Evolutionary conservation across 805 yeast genomes (phyloP).

Genomic region (Candida rishiriensis): DNA sequence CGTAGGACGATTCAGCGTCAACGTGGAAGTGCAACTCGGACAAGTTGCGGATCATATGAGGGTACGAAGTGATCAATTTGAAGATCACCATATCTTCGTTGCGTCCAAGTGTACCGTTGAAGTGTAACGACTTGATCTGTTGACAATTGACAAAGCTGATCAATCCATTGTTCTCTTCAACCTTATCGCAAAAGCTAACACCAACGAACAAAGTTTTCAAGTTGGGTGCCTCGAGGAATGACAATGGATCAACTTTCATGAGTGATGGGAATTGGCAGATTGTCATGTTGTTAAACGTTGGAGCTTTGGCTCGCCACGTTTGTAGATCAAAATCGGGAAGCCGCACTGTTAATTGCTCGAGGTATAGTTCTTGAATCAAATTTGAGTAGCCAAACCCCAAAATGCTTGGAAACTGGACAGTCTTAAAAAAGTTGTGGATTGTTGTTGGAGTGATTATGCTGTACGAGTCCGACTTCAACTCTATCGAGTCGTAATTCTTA

Average conservation of each 20-base stretch:
- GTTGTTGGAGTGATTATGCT: slow-evolving; percentile 13
- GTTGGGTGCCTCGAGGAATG: slow-evolving; percentile 23
- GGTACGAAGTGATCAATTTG: slow-evolving; percentile 24
- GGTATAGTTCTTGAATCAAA: slow-evolving; percentile 20
- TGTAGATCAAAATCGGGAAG: slow-evolving; percentile 16
- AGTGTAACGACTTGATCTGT: slow-evolving; percentile 15
- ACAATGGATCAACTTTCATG: slow-evolving; percentile 20
- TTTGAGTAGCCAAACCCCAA: slow-evolving; percentile 22
- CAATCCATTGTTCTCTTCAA: slow-evolving; percentile 20
- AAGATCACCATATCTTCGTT: slow-evolving; percentile 32
- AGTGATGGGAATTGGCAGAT: slow-evolving; percentile 21
- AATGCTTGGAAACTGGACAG: slow-evolving; percentile 11
- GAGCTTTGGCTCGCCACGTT: slow-evolving; percentile 19
- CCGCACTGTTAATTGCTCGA: slow-evolving; percentile 21
- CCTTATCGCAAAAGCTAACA: slow-evolving; percentile 24
- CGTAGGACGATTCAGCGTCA: slow-evolving; percentile 15
- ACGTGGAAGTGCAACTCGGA: slow-evolving; percentile 24
- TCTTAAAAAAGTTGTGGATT: slow-evolving; percentile 14
- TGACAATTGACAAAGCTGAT: slow-evolving; percentile 22
- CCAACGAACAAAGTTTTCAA: slow-evolving; percentile 23
- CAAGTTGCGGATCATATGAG: slow-evolving; percentile 21
- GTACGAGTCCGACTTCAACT: slow-evolving; percentile 15
- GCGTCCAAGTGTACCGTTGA: slow-evolving; percentile 26
- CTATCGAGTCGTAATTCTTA: slow-evolving; percentile 13
- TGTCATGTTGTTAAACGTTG: slow-evolving; percentile 15